Evolutionary conservation across 78 protist genomes (phyloP).

Genomic region (Polysphondylium violaceum): DNA sequence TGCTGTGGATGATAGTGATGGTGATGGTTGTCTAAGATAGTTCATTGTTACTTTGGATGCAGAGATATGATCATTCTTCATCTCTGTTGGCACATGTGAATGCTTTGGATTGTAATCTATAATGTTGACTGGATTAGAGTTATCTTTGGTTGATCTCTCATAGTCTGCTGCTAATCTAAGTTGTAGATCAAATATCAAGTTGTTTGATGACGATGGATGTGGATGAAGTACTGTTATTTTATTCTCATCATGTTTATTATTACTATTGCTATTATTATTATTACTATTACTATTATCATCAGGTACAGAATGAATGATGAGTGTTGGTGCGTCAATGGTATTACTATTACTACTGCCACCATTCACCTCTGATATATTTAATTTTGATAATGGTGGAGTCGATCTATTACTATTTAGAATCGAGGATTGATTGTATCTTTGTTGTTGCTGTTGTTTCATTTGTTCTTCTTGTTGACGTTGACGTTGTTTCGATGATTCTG

Average conservation of each 20-base stretch:
- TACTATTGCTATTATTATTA: background rate
- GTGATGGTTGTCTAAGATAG: conserved; percentile 65
- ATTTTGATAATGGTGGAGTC: conserved; percentile 17
- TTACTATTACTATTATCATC: background rate
- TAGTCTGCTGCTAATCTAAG: conserved; percentile 19
- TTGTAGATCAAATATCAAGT: conserved; percentile 57
- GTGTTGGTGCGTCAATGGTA: background rate
- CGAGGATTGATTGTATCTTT: background rate
- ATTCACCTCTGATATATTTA: background rate
- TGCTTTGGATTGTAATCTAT: conserved; percentile 76
- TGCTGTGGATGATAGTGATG: too few relatives aligned
- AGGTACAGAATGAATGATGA: conserved; percentile 3
- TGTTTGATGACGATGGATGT: conserved; percentile 48
- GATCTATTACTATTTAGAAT: background rate
- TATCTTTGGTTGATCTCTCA: conserved; percentile 11
- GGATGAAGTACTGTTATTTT: conserved; percentile 31
- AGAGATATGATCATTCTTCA: conserved; percentile 68
- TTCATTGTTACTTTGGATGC: conserved; percentile 48
- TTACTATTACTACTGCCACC: too few relatives aligned
- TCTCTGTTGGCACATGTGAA: conserved; percentile 56
- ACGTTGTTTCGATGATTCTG: conserved; percentile 16
- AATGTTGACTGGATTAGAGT: conserved; percentile 36
- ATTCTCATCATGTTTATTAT: background rate
- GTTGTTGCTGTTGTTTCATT: background rate
- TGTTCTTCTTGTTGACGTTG: conserved; percentile 14